Base-by-base conservation (phyloP, 805 yeast species). In the Wickerhamiella azyma region DNA sequence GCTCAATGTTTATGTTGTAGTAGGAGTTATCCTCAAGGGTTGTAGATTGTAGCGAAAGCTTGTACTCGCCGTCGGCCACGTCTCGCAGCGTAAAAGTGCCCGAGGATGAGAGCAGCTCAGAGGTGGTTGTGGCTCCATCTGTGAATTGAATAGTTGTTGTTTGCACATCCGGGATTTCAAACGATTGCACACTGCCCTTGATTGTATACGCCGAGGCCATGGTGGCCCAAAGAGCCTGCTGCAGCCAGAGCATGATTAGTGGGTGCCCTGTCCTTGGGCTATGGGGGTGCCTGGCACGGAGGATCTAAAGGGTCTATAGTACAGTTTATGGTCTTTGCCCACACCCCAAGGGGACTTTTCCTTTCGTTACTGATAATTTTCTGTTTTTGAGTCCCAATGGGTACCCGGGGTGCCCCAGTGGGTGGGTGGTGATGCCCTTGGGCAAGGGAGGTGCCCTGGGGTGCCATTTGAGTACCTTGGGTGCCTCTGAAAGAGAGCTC, bases 51-150 rank as follows among this genome's bases (percentile, higher is more conserved):
- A 54, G 40, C 6, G 46, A 26, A 19, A 55, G 46, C 10, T 47
- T 30, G 43, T 55, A 54, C 19, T 37, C 19, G 18, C 45, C 50
- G 9, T 41, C 48, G n/a, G 28, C 26, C 19, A 48, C 44, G 14
- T 26, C 41, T 16, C 39, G 28, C 42, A 54, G 47, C 30, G 43
- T 45, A 35, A 54, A 53, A 11, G 47, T 39, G 47, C 58, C 58
- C 21, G 33, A 11, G 5, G 44, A 18, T 8, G 46, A 13, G n/a
- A 53, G 42, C 11, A 32, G 48, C 33, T 16, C 45, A 17, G 45
- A 40, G 19, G 33, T 13, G 10, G 44, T 26, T 9, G 50, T 38
- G 9, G 29, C 36, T 5, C 38, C 14, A 33, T 51, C 47, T 9
- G 49, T 47, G 8, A 55, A 41, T 5, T 26, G 13, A 5, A 48